Base-by-base conservation (phyloP, 2,329 filamentous ascomycete genomes). In the Fusarium heterosporum region DNA sequence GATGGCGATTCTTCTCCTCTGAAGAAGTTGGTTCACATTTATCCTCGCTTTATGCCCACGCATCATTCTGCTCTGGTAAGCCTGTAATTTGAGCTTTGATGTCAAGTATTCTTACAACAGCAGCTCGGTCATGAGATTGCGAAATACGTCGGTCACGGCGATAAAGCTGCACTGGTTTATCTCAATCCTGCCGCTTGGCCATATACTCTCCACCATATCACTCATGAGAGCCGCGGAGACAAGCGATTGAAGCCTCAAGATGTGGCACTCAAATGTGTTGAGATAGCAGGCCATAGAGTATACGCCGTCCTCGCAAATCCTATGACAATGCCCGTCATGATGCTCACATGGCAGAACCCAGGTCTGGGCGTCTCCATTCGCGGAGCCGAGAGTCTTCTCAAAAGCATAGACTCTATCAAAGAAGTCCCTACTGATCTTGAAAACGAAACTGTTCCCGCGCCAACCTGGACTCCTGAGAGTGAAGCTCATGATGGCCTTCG, bases 301-400 rank as follows among this genome's bases (percentile, higher is more conserved):
- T 85, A 82, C 57, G 74, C 77, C n/a, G 74, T 84, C 34, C 74
- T 79, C 9, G 84, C 78, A 55, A 80, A 80, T 4, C 57, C 72
- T 3, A 55, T 64, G 17, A 77, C 81, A 41, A 74, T 72, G 14
- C 74, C 73, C 16, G 78, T 76, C 22, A 73, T 82, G 28, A 72
- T 79, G 17, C 78, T 77, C 6, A 78, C 79, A 36, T 86, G 84
- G 84, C 77, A 78, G 56, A 78, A 80, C 34, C 74, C 79, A 4
- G 84, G 84, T 1, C 69, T 79, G 0, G 83, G 83, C 1, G 73
- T 85, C n/a, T 81, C 80, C 13, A 78, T 81, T 26, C 77, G 84
- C 1, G 71, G 81, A 1, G 80, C 81, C 1, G 82, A 83, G 68
- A 55, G 76, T n/a, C 73, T 85, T 10, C 72, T 85, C 9, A 69